Evolutionary conservation across 805 yeast genomes (phyloP).

Genomic region (Wickerhamomyces subpelliculosus): DNA sequence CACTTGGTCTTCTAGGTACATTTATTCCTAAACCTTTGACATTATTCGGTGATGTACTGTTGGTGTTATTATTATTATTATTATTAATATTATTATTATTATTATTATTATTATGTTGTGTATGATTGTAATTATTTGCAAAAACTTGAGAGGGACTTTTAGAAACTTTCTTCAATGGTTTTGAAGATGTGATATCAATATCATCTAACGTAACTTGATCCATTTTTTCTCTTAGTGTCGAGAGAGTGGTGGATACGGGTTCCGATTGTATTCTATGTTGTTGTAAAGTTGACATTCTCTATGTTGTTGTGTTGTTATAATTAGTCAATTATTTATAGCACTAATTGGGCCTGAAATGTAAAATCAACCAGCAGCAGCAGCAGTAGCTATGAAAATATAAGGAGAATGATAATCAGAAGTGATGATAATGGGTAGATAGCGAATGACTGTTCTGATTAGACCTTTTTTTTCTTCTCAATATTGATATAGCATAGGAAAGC

Average conservation of each 20-base stretch:
- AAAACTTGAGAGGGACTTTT: slow-evolving; percentile 1
- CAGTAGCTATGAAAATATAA: no score
- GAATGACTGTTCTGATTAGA: no score
- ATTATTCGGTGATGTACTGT: background rate
- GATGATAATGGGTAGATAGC: no score
- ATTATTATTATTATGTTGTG: no score
- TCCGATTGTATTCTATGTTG: background rate
- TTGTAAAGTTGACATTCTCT: background rate
- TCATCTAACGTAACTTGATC: slow-evolving; percentile 1
- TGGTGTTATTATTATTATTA: slow-evolving; percentile 1
- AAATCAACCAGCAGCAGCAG: no score
- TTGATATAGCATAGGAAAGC: no score
- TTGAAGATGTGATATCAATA: slow-evolving; percentile 1
- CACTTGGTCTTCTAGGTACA: slow-evolving; percentile 20
- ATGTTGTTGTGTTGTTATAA: background rate
- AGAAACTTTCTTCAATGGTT: background rate
- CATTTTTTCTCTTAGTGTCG: background rate
- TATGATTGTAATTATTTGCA: background rate
- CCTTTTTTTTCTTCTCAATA: no score
- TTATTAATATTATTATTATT: no score
- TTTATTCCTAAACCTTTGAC: slow-evolving; percentile 16
- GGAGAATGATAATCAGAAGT: no score
- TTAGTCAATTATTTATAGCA: no score
- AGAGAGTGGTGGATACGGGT: background rate
- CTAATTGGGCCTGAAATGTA: no score